These are phyloP conservation scores for Amanita phalloides DNA, from an alignment of 768 basidiomycete genomes.

Conservation along the genomic window DNA sequence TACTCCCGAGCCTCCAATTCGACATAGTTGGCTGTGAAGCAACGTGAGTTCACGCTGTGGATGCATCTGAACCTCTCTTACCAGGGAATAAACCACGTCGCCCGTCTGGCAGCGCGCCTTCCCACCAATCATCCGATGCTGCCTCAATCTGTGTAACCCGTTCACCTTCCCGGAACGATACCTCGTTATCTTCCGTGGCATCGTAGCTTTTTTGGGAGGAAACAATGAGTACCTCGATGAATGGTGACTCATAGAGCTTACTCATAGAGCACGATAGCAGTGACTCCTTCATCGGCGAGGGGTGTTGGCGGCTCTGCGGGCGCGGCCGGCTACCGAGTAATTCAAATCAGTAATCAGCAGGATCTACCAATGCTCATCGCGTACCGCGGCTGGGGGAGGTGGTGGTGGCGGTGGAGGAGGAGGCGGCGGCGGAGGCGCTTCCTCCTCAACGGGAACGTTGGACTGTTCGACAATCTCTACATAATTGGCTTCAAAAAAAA, in stretches of 20 bases:
- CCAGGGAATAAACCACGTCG: conserved; percentile 68
- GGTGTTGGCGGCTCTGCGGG: conserved; percentile 36
- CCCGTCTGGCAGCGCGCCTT: conserved; percentile 48
- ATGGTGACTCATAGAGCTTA: conserved; percentile 22
- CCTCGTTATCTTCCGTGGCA: conserved; percentile 85
- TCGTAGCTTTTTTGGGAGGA: conserved; percentile 49
- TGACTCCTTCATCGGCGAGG: conserved; percentile 46
- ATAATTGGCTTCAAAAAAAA: conserved; percentile 55
- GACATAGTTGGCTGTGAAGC: conserved; percentile 23
- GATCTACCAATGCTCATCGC: conserved; percentile 7
- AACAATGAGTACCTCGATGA: neutral
- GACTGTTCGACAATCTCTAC: conserved; percentile 60
- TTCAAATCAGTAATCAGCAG: neutral
- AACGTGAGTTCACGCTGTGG: too few relatives aligned
- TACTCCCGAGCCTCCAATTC: conserved; percentile 20
- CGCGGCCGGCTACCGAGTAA: conserved; percentile 19
- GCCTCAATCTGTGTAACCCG: conserved; percentile 69
- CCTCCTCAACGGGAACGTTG: conserved; percentile 26
- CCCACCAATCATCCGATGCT: conserved; percentile 86
- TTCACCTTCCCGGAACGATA: conserved; percentile 79
- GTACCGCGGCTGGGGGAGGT: conserved; percentile 32
- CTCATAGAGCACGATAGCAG: conserved; percentile 64
- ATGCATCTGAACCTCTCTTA: conserved; percentile 17
- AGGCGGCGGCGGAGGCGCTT: conserved; percentile 34
- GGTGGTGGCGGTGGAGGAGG: conserved; percentile 34